Percentiles rank a stretch among this genome's conserved stretches.
Conservation (phyloP, 345 rosid species). For the Rhodomyrtus tomentosa region DNA sequence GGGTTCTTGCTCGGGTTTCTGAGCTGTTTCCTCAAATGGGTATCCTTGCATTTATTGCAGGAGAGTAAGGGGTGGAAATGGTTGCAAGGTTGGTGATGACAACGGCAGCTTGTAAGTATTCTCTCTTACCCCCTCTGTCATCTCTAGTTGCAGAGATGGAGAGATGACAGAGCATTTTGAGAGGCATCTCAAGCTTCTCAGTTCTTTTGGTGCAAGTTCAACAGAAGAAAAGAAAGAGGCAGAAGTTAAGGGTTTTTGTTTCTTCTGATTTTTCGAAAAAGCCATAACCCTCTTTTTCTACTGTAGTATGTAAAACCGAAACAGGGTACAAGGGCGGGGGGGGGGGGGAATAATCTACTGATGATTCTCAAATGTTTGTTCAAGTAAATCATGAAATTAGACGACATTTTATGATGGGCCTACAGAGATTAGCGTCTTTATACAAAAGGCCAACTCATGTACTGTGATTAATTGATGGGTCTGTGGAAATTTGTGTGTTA, state of each 20-base stretch:
- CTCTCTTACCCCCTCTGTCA: background rate
- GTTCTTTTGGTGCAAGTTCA: background rate
- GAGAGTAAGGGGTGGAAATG: slow-evolving; percentile 94
- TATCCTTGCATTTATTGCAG: slow-evolving; percentile 28
- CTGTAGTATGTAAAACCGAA: background rate
- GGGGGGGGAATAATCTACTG: background rate
- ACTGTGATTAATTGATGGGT: background rate
- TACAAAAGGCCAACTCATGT: background rate
- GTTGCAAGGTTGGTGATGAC: slow-evolving; percentile 97
- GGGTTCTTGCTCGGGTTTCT: background rate
- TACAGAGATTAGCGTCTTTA: no score
- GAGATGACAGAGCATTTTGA: background rate
- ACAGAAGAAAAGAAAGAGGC: background rate
- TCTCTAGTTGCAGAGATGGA: background rate
- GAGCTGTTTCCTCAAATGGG: background rate
- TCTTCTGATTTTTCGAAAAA: background rate
- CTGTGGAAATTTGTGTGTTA: background rate
- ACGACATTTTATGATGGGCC: background rate
- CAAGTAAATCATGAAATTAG: background rate
- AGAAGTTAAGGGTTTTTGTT: background rate
- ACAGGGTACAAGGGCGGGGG: background rate
- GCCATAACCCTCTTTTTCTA: background rate
- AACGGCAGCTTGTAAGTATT: slow-evolving; percentile 94
- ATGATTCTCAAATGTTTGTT: background rate
- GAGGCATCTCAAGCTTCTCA: background rate